phyloP scores from a whole-genome alignment of 2,329 filamentous ascomycete species.

The Scopulariopsis brevicaulis region DNA sequence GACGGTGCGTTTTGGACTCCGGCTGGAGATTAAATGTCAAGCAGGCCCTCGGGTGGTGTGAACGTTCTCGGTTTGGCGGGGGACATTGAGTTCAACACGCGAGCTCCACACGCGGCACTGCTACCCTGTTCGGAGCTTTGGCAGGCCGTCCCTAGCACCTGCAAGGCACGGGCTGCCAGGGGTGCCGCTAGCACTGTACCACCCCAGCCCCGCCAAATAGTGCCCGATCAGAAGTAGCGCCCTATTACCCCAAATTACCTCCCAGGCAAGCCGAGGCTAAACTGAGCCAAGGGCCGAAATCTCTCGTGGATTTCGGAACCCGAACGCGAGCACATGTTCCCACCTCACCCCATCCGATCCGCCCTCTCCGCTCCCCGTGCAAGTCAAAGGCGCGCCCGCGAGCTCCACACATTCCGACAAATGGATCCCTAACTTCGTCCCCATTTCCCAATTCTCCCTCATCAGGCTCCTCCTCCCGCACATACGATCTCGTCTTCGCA shows the following conservation, averaged over 20 bases:
- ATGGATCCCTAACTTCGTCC: background rate
- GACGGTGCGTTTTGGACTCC: background rate
- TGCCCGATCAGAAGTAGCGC: background rate
- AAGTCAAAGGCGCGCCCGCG: background rate
- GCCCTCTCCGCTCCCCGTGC: background rate
- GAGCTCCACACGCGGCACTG: background rate
- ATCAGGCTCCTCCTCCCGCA: background rate
- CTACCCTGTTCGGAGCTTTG: background rate
- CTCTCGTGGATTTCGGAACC: background rate
- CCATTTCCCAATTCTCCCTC: background rate
- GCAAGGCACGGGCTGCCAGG: background rate
- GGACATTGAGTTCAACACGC: background rate
- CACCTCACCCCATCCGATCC: background rate
- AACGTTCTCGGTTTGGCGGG: conserved; percentile 1
- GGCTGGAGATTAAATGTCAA: background rate
- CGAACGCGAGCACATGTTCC: conserved; percentile 1
- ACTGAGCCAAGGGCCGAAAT: background rate
- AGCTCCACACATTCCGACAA: background rate
- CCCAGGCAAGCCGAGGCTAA: background rate
- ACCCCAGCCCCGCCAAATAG: background rate
- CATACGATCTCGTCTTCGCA: background rate
- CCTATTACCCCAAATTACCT: background rate
- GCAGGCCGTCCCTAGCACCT: background rate
- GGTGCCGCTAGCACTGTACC: background rate
- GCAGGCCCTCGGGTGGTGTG: conserved; percentile 1